Conservation (phyloP, 169 alveolate genomes). For the Cryptosporidium bovis region DNA sequence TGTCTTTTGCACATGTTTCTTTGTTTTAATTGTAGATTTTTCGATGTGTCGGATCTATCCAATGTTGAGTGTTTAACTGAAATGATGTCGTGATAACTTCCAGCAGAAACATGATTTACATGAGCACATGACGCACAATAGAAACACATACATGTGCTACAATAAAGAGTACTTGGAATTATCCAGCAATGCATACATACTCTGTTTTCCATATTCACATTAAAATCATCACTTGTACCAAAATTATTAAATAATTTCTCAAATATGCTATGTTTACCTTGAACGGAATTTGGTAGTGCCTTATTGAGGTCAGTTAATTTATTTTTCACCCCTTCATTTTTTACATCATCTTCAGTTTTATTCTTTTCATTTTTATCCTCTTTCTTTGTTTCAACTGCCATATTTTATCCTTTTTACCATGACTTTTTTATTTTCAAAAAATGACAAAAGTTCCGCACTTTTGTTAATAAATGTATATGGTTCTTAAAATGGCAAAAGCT, state of each 20-base stretch:
- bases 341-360: background rate
- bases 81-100: constrained; percentile 50
- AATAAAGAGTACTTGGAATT: constrained; percentile 43
- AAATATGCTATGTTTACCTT: constrained; percentile 6
- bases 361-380: background rate
- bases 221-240: constrained; percentile 13
- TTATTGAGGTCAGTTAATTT: background rate
- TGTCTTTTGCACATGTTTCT: constrained; percentile 52
- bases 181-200: constrained; percentile 73
- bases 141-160: constrained; percentile 70
- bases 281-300: too few relatives aligned
- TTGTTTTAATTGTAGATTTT: constrained; percentile 11
- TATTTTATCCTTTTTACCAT: background rate
- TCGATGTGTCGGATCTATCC: constrained; percentile 34
- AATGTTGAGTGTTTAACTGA: constrained; percentile 36
- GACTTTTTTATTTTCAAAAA: background rate
- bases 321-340: background rate
- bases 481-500: background rate
- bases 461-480: background rate
- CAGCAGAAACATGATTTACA: constrained; percentile 61
- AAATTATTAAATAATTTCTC: constrained; percentile 43
- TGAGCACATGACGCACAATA: constrained; percentile 67
- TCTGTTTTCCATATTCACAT: constrained; percentile 53
- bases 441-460: background rate
- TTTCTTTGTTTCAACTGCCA: background rate